phyloP scores from a whole-genome alignment of 169 alveolate genomes.

The Plasmodium gaboni region DNA sequence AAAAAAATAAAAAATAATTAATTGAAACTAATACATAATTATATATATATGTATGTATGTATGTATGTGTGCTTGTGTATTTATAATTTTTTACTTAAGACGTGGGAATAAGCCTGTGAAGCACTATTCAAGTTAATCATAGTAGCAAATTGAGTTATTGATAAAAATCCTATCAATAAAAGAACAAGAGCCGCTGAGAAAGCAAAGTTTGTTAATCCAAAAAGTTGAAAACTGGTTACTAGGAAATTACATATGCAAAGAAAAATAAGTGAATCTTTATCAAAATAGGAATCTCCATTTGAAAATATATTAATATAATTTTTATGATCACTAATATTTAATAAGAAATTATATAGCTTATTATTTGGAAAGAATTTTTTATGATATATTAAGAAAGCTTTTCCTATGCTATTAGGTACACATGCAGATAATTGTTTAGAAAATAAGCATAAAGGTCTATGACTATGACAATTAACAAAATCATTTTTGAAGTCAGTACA shows the following conservation, averaged over 20 bases:
- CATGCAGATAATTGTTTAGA: constrained; percentile 55
- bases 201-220: constrained; percentile 82
- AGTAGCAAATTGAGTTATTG: constrained; percentile 79
- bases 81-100: constrained; percentile 8
- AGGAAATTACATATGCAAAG: constrained; percentile 40
- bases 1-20: too few species aligned
- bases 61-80: not conserved
- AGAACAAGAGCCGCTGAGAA: constrained; percentile 81
- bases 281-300: constrained; percentile 26
- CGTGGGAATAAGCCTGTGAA: constrained; percentile 40
- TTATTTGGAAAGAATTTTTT: constrained; percentile 51
- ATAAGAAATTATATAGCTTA: constrained; percentile 7
- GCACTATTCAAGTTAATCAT: constrained; percentile 42
- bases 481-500: constrained; percentile 52
- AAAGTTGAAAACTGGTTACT: constrained; percentile 75
- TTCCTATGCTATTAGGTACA: constrained; percentile 71
- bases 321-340: constrained; percentile 9
- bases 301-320: constrained; percentile 35
- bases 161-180: constrained; percentile 77
- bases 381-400: constrained; percentile 58
- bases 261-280: constrained; percentile 33
- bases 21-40: too few species aligned
- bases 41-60: not conserved
- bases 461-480: constrained; percentile 40
- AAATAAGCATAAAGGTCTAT: constrained; percentile 79